These are phyloP conservation scores for Saitozyma podzolica DNA, from an alignment of 768 basidiomycete species.

Conservation along the genomic window DNA sequence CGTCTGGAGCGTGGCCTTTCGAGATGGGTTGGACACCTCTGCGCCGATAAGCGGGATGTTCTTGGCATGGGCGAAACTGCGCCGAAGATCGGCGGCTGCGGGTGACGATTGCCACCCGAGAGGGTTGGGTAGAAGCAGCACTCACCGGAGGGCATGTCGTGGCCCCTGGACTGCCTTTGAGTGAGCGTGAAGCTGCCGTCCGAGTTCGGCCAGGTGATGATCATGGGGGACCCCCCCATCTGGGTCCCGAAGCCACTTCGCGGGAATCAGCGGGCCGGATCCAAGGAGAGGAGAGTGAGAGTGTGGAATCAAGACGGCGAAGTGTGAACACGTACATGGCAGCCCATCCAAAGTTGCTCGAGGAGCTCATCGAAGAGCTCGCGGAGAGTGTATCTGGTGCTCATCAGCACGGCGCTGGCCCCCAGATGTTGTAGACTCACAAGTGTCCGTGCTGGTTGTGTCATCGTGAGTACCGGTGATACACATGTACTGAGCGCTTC, in stretches of 20 bases:
- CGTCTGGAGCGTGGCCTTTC: slow-evolving; percentile 61
- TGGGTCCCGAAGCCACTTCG: slow-evolving; percentile 30
- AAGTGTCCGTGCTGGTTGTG: slow-evolving; percentile 22
- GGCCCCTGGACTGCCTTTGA: slow-evolving; percentile 61
- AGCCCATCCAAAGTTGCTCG: slow-evolving; percentile 27
- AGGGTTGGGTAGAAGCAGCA: slow-evolving; percentile 53
- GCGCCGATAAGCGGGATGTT: not conserved
- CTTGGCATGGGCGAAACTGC: too few relatives aligned
- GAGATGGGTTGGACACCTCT: slow-evolving; percentile 55
- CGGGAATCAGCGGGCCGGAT: slow-evolving; percentile 1
- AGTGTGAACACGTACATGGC: slow-evolving; percentile 28
- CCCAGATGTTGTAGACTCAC: slow-evolving; percentile 12
- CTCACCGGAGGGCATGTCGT: slow-evolving; percentile 64
- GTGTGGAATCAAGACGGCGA: not conserved
- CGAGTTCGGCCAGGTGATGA: slow-evolving; percentile 70
- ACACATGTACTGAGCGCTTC: slow-evolving; percentile 9
- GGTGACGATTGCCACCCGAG: slow-evolving; percentile 48
- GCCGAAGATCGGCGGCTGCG: too few relatives aligned
- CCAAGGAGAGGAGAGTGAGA: not conserved
- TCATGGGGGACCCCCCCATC: slow-evolving; percentile 57
- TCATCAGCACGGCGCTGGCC: not conserved
- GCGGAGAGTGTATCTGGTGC: slow-evolving; percentile 28
- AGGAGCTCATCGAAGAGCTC: slow-evolving; percentile 4
- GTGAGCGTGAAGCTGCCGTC: slow-evolving; percentile 67
- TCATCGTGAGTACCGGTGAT: slow-evolving; percentile 10